These are phyloP conservation scores for Colletotrichum simmondsii DNA, from an alignment of 2,329 filamentous ascomycete species.

Conservation along the genomic window DNA sequence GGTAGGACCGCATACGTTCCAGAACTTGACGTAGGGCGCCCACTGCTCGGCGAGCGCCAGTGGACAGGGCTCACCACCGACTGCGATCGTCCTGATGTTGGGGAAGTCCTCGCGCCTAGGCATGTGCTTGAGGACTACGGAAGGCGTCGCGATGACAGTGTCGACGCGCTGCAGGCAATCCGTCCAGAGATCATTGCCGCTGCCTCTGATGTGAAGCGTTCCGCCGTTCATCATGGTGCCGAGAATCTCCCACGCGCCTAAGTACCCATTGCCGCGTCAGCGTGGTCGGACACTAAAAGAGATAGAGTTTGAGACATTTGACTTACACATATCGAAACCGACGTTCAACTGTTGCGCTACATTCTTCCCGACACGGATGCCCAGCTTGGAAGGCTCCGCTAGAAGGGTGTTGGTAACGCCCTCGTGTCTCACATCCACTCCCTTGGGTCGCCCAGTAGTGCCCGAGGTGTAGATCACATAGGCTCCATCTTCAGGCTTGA, in stretches of 20 bases:
- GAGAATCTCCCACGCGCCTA: constrained; percentile 71
- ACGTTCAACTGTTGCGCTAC: constrained; percentile 68
- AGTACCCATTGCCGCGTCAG: background rate
- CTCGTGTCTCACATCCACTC: constrained; percentile 66
- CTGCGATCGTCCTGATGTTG: constrained; percentile 33
- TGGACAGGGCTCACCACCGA: constrained; percentile 35
- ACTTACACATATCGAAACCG: constrained; percentile 70
- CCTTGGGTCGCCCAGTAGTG: constrained; percentile 68
- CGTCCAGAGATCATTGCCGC: constrained; percentile 34
- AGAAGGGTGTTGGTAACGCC: constrained; percentile 33
- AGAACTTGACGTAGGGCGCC: constrained; percentile 60
- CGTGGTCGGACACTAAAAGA: background rate
- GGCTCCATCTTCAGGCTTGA: constrained; percentile 50
- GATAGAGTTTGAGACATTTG: constrained; percentile 13
- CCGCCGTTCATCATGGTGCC: constrained; percentile 41
- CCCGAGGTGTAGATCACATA: constrained; percentile 68
- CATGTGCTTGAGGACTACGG: constrained; percentile 36
- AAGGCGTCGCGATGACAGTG: constrained; percentile 36
- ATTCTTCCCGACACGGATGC: constrained; percentile 58
- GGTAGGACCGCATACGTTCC: constrained; percentile 69
- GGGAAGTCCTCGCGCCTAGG: constrained; percentile 31
- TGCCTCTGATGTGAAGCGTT: constrained; percentile 36
- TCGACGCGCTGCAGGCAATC: constrained; percentile 35
- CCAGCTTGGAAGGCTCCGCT: constrained; percentile 47
- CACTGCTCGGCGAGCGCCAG: constrained; percentile 63